Percentiles rank a stretch among this genome's conserved stretches.
These are phyloP conservation scores for Cryptomeria japonica DNA, from an alignment of 75 land plant species.

Conservation along the genomic window DNA sequence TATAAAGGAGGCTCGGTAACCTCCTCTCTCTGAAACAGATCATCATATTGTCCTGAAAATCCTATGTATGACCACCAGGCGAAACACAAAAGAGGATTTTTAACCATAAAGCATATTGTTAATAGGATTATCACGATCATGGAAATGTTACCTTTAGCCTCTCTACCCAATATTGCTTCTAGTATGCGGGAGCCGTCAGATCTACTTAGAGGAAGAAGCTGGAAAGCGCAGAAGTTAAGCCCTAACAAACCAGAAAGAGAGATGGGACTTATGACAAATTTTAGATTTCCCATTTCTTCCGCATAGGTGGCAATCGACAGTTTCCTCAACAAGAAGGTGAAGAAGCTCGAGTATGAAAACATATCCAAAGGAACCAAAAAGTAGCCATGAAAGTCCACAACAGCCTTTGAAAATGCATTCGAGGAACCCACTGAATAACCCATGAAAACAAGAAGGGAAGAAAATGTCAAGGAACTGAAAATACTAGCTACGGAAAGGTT, in stretches of 20 bases:
- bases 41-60: neutral
- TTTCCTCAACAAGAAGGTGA: neutral
- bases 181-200: neutral
- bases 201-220: neutral
- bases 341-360: neutral
- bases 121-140: neutral
- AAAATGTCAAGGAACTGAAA: neutral
- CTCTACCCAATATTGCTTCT: neutral
- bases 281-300: neutral
- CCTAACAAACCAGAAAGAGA: neutral
- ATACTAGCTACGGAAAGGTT: constrained; percentile 1
- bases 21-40: constrained; percentile 6
- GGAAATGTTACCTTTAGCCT: neutral
- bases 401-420: neutral
- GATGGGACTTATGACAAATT: neutral
- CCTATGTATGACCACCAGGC: neutral
- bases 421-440: neutral
- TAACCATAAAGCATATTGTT: neutral
- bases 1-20: neutral
- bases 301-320: neutral
- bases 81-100: constrained; percentile 1
- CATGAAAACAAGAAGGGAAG: neutral
- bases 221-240: neutral
- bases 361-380: neutral
- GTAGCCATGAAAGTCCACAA: neutral